Conservation (phyloP, 192 early-diverging fungal species). For the Coemansia sp. region DNA sequence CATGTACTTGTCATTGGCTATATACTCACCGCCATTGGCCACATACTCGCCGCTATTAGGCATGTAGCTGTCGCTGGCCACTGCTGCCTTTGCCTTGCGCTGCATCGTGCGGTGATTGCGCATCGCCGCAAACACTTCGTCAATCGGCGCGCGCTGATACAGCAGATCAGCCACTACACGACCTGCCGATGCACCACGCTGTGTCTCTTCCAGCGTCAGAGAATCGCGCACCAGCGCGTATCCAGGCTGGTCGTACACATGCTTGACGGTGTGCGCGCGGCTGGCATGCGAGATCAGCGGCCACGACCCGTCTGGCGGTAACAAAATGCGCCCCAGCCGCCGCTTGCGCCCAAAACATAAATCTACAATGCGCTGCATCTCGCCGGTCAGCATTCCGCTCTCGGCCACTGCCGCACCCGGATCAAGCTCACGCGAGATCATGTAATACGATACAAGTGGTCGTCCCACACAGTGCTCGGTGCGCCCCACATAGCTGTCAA, state of each 20-base stretch:
- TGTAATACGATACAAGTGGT: slow-evolving; percentile 49
- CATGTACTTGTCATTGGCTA: background rate
- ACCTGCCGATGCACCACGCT: slow-evolving; percentile 51
- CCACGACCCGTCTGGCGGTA: slow-evolving; percentile 70
- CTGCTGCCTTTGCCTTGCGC: slow-evolving; percentile 43
- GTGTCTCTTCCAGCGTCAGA: slow-evolving; percentile 59
- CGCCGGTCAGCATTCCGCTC: slow-evolving; percentile 41
- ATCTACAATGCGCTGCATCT: slow-evolving; percentile 53
- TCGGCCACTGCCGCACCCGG: slow-evolving; percentile 46
- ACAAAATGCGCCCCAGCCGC: slow-evolving; percentile 47
- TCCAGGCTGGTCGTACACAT: slow-evolving; percentile 46
- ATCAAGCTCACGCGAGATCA: slow-evolving; percentile 49
- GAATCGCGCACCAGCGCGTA: slow-evolving; percentile 64
- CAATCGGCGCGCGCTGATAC: slow-evolving; percentile 70
- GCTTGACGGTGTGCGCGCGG: slow-evolving; percentile 39
- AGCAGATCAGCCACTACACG: slow-evolving; percentile 69
- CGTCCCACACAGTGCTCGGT: slow-evolving; percentile 38
- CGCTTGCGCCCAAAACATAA: slow-evolving; percentile 53
- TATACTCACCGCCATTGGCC: background rate
- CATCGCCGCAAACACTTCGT: slow-evolving; percentile 66
- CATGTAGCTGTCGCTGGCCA: slow-evolving; percentile 47
- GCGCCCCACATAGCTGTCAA: slow-evolving; percentile 51
- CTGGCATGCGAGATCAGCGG: slow-evolving; percentile 72
- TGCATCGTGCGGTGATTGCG: slow-evolving; percentile 57
- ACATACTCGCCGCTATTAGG: slow-evolving; percentile 17